phyloP scores from a whole-genome alignment of 805 yeast species.

The Kurtzmaniella cleridarum region DNA sequence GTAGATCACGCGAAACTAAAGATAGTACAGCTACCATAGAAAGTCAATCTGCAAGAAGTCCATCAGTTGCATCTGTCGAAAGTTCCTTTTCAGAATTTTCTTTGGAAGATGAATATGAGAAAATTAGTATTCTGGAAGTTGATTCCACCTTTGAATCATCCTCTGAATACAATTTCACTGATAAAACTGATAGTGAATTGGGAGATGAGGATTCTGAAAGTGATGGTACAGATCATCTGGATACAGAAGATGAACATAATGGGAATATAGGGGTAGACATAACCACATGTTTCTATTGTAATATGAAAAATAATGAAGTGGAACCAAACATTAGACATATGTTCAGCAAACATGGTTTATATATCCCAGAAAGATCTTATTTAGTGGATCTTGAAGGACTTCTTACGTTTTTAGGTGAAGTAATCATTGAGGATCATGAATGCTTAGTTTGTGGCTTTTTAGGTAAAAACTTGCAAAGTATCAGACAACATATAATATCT shows the following conservation, averaged over 20 bases:
- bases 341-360: slow-evolving; percentile 41
- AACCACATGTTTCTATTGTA: slow-evolving; percentile 54
- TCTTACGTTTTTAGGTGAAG: slow-evolving; percentile 31
- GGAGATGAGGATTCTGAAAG: slow-evolving; percentile 26
- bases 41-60: slow-evolving; percentile 31
- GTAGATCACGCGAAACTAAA: slow-evolving; percentile 31
- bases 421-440: slow-evolving; percentile 34
- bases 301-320: slow-evolving; percentile 43
- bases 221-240: slow-evolving; percentile 16
- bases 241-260: slow-evolving; percentile 14
- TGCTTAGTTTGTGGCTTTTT: slow-evolving; percentile 42
- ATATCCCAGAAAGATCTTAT: slow-evolving; percentile 39
- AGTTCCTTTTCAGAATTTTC: slow-evolving; percentile 12
- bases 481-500: slow-evolving; percentile 38
- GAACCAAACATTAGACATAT: slow-evolving; percentile 49
- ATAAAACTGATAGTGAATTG: slow-evolving; percentile 16
- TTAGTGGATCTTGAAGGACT: slow-evolving; percentile 35
- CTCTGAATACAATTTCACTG: slow-evolving; percentile 45
- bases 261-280: slow-evolving; percentile 36
- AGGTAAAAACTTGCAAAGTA: slow-evolving; percentile 36
- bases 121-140: slow-evolving; percentile 10
- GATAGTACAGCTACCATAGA: slow-evolving; percentile 25
- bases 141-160: slow-evolving; percentile 40
- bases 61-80: slow-evolving; percentile 32
- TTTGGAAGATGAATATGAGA: slow-evolving; percentile 6